phyloP scores from a whole-genome alignment of 1,284 basidiomycete species.

The Paramarasmius palmivorus region DNA sequence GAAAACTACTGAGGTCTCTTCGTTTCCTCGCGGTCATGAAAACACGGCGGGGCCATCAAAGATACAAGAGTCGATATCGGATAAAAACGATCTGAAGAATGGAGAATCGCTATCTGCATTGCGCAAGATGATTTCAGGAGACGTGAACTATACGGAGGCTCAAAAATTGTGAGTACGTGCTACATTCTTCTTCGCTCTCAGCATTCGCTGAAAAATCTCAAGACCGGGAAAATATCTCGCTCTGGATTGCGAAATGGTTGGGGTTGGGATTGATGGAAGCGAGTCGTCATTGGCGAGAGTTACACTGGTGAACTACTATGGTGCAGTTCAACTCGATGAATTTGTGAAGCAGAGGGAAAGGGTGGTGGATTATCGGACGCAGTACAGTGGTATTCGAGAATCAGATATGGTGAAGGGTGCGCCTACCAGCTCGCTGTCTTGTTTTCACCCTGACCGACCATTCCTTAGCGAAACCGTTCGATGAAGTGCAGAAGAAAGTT shows the following conservation, averaged over 20 bases:
- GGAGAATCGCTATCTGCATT: constrained; percentile 49
- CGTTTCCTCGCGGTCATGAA: not conserved
- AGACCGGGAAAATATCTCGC: constrained; percentile 82
- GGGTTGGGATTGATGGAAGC: constrained; percentile 80
- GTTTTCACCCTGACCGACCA: not conserved
- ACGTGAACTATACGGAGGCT: constrained; percentile 37
- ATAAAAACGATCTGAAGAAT: constrained; percentile 30
- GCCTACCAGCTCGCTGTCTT: too few relatives aligned
- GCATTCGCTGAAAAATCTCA: not conserved
- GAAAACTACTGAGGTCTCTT: not conserved
- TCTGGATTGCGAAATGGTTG: constrained; percentile 98
- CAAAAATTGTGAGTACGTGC: constrained; percentile 46
- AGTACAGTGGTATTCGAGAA: constrained; percentile 85
- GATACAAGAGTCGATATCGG: not conserved
- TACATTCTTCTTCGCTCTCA: not conserved
- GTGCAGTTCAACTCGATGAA: constrained; percentile 78
- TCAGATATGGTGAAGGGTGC: constrained; percentile 73
- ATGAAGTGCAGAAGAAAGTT: constrained; percentile 80
- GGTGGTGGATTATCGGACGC: constrained; percentile 93
- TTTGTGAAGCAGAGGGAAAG: constrained; percentile 88
- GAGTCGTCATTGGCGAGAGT: constrained; percentile 90
- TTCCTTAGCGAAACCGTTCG: constrained; percentile 73
- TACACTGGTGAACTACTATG: constrained; percentile 90
- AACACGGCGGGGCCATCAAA: not conserved
- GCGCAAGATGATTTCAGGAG: constrained; percentile 53